Evolutionary conservation across 1,284 basidiomycete species (phyloP).

Genomic region (Schizophyllum commune): DNA sequence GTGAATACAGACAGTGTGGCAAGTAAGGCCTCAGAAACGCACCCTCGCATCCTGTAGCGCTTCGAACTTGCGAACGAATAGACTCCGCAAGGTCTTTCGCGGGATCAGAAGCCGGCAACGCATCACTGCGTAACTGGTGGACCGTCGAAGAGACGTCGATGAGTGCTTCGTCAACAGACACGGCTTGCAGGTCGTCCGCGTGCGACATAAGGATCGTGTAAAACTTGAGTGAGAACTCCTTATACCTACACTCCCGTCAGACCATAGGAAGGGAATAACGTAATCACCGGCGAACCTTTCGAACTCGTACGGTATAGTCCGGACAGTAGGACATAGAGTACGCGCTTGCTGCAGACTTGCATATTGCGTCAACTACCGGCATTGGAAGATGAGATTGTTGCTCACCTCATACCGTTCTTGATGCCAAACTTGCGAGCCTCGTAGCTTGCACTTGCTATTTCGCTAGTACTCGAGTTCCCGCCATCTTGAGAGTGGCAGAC

Average conservation of each 20-base stretch:
- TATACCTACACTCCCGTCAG: conserved; percentile 51
- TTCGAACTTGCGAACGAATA: conserved; percentile 42
- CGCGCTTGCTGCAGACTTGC: conserved; percentile 76
- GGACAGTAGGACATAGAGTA: conserved; percentile 64
- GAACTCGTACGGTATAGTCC: conserved; percentile 90
- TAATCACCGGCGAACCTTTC: conserved; percentile 39
- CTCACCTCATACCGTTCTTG: conserved; percentile 87
- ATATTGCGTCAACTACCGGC: conserved; percentile 1
- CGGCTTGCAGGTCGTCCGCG: conserved; percentile 90
- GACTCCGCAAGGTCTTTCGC: conserved; percentile 49
- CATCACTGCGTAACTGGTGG: conserved; percentile 27
- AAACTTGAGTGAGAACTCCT: conserved; percentile 74
- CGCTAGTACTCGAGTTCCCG: conserved; percentile 75
- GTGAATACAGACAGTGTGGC: not conserved
- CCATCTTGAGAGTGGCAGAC: conserved; percentile 92
- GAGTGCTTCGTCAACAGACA: conserved; percentile 93
- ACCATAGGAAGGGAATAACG: not conserved
- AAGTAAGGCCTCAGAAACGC: conserved; percentile 7
- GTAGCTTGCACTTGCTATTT: conserved; percentile 93
- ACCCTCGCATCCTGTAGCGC: conserved; percentile 83
- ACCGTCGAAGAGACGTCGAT: conserved; percentile 80
- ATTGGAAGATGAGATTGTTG: conserved; percentile 10
- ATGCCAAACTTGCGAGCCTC: conserved; percentile 87
- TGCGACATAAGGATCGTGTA: conserved; percentile 88
- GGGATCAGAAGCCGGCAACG: conserved; percentile 15